Evolutionary conservation across 2,329 filamentous ascomycete genomes (phyloP).

Genomic region (Lachnellula occidentalis): DNA sequence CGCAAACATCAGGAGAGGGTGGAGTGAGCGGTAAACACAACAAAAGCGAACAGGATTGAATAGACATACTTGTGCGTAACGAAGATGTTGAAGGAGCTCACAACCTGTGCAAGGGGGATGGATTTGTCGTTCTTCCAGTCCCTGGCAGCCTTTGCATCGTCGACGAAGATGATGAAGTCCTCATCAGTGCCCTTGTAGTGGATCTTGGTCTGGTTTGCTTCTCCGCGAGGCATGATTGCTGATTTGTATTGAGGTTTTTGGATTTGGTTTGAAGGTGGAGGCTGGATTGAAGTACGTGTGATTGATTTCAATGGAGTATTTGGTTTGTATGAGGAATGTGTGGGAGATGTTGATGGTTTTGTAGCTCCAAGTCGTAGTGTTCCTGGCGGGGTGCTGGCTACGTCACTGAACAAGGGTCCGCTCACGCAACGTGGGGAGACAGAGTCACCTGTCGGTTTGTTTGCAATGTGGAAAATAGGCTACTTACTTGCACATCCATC

Average conservation of each 20-base stretch:
- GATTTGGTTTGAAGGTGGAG: constrained; percentile 2
- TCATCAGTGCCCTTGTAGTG: constrained; percentile 64
- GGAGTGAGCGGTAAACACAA: constrained; percentile 7
- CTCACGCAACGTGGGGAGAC: constrained; percentile 16
- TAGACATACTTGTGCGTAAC: constrained; percentile 75
- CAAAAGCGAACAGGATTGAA: not conserved
- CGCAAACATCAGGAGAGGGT: not conserved
- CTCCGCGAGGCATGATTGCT: constrained; percentile 48
- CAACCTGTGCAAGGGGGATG: constrained; percentile 75
- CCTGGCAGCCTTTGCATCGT: constrained; percentile 57
- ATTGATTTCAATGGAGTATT: constrained; percentile 1
- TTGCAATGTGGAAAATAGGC: not conserved
- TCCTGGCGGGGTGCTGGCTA: constrained; percentile 9
- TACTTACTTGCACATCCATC: not conserved
- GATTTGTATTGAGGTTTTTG: constrained; percentile 1
- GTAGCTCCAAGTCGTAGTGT: constrained; percentile 21
- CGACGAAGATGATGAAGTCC: constrained; percentile 64
- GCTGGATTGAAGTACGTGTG: constrained; percentile 1
- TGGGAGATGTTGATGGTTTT: constrained; percentile 25
- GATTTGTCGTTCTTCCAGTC: constrained; percentile 80
- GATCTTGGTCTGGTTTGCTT: constrained; percentile 55
- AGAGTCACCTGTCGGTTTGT: not conserved
- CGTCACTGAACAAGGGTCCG: constrained; percentile 19
- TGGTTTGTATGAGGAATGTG: constrained; percentile 5
- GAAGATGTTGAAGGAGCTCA: constrained; percentile 86